Evolutionary conservation across 768 basidiomycete genomes (phyloP).

Genomic region (Mycena filopes): DNA sequence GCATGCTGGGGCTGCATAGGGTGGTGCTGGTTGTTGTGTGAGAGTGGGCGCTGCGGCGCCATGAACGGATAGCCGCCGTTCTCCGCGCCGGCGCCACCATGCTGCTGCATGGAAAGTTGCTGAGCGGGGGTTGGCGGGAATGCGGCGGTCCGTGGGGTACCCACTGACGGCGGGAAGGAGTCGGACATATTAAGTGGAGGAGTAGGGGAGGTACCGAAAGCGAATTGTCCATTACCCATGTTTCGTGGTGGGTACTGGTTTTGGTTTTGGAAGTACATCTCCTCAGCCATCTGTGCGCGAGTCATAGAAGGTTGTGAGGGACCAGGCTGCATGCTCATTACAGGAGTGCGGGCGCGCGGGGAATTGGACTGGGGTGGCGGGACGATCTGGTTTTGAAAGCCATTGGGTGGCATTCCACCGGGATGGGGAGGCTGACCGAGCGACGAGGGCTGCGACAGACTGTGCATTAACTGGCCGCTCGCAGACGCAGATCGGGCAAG

Average conservation of each 20-base stretch:
- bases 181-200: constrained; percentile 62
- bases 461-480: constrained; percentile 57
- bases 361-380: constrained; percentile 52
- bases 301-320: constrained; percentile 52
- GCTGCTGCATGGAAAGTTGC: constrained; percentile 67
- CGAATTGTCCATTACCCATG: constrained; percentile 48
- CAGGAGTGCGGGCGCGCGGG: constrained; percentile 54
- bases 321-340: constrained; percentile 50
- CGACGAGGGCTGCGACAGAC: constrained; percentile 50
- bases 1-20: constrained; percentile 28
- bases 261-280: constrained; percentile 55
- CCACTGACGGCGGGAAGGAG: constrained; percentile 48
- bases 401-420: constrained; percentile 50
- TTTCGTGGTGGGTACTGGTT: constrained; percentile 47
- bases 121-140: constrained; percentile 74
- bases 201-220: constrained; percentile 58
- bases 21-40: constrained; percentile 29
- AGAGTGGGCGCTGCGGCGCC: constrained; percentile 48
- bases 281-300: constrained; percentile 57
- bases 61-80: constrained; percentile 45
- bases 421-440: constrained; percentile 42
- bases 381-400: constrained; percentile 51
- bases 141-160: constrained; percentile 45
- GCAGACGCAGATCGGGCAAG: constrained; percentile 55
- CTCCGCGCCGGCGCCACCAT: constrained; percentile 40